Percentiles rank a stretch among this genome's conserved stretches.
These are phyloP conservation scores for Flaveria sonorensis DNA, from an alignment of 129 eudicot genomes.

Conservation along the genomic window DNA sequence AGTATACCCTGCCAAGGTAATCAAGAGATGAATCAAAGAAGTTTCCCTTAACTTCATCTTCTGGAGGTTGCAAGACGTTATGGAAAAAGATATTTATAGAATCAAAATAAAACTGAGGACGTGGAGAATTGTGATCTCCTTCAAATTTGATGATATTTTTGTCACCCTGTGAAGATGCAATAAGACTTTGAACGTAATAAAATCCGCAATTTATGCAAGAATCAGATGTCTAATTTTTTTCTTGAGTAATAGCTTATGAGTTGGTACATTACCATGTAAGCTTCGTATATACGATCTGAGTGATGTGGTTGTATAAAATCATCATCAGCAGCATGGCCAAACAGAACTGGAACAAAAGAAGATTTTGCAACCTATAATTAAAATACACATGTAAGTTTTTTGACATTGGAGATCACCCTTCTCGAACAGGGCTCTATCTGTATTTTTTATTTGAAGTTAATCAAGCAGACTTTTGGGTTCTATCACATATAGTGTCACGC, in stretches of 20 bases:
- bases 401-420: too few species aligned
- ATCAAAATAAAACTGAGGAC: constrained; percentile 96
- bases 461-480: too few species aligned
- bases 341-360: constrained; percentile 79
- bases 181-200: neutral
- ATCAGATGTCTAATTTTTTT: neutral
- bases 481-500: neutral
- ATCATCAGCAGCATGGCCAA: constrained; percentile 91
- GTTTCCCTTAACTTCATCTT: constrained; percentile 58
- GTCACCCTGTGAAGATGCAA: constrained; percentile 68
- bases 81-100: constrained; percentile 92
- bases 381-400: constrained; percentile 16
- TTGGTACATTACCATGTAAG: constrained; percentile 65
- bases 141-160: constrained; percentile 96
- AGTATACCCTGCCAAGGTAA: constrained; percentile 62
- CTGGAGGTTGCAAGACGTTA: constrained; percentile 91
- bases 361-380: constrained; percentile 75
- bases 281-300: constrained; percentile 84
- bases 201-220: constrained; percentile 4
- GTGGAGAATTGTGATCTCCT: constrained; percentile 97
- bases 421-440: too few species aligned
- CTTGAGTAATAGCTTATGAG: neutral
- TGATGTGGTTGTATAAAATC: constrained; percentile 97
- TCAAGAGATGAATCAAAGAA: constrained; percentile 64
- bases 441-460: too few species aligned